phyloP scores from a whole-genome alignment of 768 basidiomycete species.

The Kwoniella botswanensis region DNA sequence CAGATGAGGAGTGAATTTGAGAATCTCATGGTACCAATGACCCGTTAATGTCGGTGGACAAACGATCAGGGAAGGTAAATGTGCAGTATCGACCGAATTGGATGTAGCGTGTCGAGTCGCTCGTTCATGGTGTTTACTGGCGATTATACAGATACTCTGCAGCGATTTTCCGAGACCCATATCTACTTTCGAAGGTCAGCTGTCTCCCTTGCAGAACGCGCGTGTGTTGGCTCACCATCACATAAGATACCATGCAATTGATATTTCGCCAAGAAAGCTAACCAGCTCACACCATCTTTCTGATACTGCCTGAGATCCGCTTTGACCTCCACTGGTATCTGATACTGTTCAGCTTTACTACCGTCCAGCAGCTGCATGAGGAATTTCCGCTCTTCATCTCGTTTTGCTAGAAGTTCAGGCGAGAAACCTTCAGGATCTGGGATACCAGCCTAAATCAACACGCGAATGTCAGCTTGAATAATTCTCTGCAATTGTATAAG shows the following conservation, averaged over 20 bases:
- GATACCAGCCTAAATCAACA: slow-evolving; percentile 74
- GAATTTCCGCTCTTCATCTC: slow-evolving; percentile 87
- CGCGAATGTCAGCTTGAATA: neutral
- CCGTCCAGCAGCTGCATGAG: slow-evolving; percentile 92
- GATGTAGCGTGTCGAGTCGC: slow-evolving; percentile 70
- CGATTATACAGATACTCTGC: slow-evolving; percentile 95
- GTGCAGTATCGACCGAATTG: slow-evolving; percentile 74
- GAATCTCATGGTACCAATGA: slow-evolving; percentile 98
- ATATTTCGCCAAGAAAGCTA: slow-evolving; percentile 96
- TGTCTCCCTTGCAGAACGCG: neutral
- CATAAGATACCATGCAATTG: slow-evolving; percentile 97
- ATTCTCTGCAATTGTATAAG: neutral
- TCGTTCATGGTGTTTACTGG: slow-evolving; percentile 90
- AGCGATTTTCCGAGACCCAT: slow-evolving; percentile 99
- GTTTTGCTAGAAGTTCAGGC: slow-evolving; percentile 78
- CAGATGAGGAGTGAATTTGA: slow-evolving; percentile 85
- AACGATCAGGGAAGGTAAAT: slow-evolving; percentile 89
- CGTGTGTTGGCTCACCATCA: slow-evolving; percentile 69
- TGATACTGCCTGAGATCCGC: slow-evolving; percentile 97
- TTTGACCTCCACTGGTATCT: slow-evolving; percentile 82
- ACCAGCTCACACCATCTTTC: slow-evolving; percentile 97
- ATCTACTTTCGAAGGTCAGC: slow-evolving; percentile 64
- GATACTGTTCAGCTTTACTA: slow-evolving; percentile 87
- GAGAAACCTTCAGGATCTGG: slow-evolving; percentile 95
- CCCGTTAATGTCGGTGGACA: slow-evolving; percentile 98